Base-by-base conservation (phyloP, 1,139 yeast genomes). In the Candida neerlandica region DNA sequence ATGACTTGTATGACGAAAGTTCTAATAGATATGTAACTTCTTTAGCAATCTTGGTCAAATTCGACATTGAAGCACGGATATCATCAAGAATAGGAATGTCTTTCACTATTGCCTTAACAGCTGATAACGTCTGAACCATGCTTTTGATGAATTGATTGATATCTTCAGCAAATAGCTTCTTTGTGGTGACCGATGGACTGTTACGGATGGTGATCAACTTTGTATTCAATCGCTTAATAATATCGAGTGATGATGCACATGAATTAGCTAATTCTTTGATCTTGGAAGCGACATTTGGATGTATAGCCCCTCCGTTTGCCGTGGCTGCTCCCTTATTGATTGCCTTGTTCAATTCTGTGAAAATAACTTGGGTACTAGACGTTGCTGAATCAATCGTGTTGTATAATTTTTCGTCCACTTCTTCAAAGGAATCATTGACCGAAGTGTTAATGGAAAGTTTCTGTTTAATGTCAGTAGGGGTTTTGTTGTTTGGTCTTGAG, bases 11-110 rank as follows among this genome's bases (percentile, higher is more conserved):
- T 0, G 78, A 70, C 0, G 79, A 73, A 5, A 71, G 71, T 61
- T 91, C 97, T 43, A 91, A 69, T 57, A 89, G 75, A 12, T 89
- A 84, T 0, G 97, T 91, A 11, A 92, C 89, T 59, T 92, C 98
- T 61, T 92, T 92, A 2, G 97, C 89, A 4, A 92, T 87, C 55
- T 90, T 85, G 0, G 97, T 91, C 51, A 92, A 72, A 32, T 84
- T 81, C 0, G 96, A 89, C 71, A 92, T 79, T 6, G 89, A 85
- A 5, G 89, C 83, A 53, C 97, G 75, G 3, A 89, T 88, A 50
- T 89, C 96, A 58, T 88, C 86, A 46, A 92, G 73, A 12, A 85
- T 79, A 0, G 96, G 94, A 51, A 90, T 73, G 58, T 89, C 96
- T 50, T 80, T 78, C 80, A 89, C 86, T n/a, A 94, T 83, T 0